These are phyloP conservation scores for Amylocystis lapponica DNA, from an alignment of 768 basidiomycete species.

Conservation along the genomic window DNA sequence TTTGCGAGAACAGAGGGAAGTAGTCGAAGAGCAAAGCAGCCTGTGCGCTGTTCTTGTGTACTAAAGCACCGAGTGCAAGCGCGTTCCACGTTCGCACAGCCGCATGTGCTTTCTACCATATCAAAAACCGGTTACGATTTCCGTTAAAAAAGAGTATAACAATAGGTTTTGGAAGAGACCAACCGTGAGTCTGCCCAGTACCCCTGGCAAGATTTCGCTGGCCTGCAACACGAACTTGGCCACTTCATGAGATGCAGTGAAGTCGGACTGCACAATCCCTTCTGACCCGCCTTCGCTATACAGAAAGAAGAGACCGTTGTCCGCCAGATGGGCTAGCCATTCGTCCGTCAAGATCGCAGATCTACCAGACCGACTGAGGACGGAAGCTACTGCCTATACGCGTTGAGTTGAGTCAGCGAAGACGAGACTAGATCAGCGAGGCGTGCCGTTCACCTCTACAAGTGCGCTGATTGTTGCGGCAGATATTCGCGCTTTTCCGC, in stretches of 20 bases:
- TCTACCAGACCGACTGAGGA: too few species aligned
- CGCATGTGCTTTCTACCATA: constrained; percentile 8
- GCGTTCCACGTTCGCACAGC: constrained; percentile 62
- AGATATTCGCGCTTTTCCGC: constrained; percentile 12
- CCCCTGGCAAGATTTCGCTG: constrained; percentile 35
- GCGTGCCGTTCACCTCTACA: too few species aligned
- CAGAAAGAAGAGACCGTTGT: constrained; percentile 49
- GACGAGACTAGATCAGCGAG: too few species aligned
- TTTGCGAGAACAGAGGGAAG: constrained; percentile 42
- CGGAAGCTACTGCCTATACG: too few species aligned
- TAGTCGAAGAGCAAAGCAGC: constrained; percentile 43
- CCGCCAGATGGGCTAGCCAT: constrained; percentile 36
- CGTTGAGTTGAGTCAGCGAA: too few species aligned
- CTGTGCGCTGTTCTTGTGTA: constrained; percentile 28
- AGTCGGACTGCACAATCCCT: constrained; percentile 43
- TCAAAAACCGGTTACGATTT: too few species aligned
- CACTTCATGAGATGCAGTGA: constrained; percentile 44
- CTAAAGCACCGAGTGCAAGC: constrained; percentile 48
- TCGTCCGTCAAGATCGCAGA: constrained; percentile 25
- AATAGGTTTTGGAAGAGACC: not conserved
- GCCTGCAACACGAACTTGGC: constrained; percentile 49
- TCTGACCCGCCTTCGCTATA: constrained; percentile 44
- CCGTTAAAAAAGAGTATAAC: too few species aligned
- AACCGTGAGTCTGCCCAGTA: constrained; percentile 33
- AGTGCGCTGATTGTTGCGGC: too few species aligned